Evolutionary conservation across 73 alveolate genomes (phyloP).

Genomic region (Symbiodinium pilosum): DNA sequence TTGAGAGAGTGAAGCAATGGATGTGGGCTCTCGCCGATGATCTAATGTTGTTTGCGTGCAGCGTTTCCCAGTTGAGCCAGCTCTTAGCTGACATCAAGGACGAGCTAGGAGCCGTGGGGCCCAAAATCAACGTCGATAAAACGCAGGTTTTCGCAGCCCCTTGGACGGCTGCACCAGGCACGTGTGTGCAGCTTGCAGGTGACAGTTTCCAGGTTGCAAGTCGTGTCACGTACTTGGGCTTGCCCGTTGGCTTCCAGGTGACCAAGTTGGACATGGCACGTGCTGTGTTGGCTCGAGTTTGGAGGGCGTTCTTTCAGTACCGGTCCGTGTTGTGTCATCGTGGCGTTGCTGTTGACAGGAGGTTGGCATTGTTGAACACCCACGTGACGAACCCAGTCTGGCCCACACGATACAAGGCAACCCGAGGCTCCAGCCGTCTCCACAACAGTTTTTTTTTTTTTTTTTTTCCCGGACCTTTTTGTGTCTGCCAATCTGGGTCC

Average conservation of each 20-base stretch:
- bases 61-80: background rate
- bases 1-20: background rate
- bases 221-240: background rate
- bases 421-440: background rate
- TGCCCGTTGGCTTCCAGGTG: background rate
- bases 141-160: background rate
- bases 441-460: background rate
- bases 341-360: background rate
- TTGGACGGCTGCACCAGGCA: background rate
- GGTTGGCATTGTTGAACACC: background rate
- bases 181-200: background rate
- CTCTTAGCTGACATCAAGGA: background rate
- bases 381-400: background rate
- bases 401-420: background rate
- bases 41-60: background rate
- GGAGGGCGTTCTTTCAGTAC: background rate
- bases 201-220: background rate
- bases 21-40: background rate
- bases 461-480: no score
- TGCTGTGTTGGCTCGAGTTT: background rate
- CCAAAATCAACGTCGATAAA: background rate
- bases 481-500: no score
- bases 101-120: background rate
- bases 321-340: background rate
- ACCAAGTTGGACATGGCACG: background rate